Evolutionary conservation across 371 early-diverging fungal genomes (phyloP).

Genomic region (Mortierella sp.): DNA sequence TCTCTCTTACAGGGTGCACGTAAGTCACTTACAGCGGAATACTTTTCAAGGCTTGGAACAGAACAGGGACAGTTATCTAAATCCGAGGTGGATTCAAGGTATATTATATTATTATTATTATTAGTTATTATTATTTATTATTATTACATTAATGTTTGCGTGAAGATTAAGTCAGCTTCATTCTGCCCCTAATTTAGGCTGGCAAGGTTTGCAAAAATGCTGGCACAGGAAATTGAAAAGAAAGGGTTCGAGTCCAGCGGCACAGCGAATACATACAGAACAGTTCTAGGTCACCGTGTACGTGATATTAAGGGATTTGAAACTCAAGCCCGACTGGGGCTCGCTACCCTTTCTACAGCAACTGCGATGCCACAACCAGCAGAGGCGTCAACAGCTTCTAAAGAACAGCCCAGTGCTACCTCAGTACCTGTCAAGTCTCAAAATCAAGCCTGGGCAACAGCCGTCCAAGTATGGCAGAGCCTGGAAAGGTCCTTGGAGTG

Average conservation of each 20-base stretch:
- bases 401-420: too few relatives aligned
- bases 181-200: slow-evolving; percentile 6
- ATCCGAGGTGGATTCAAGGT: slow-evolving; percentile 26
- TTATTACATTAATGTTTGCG: not conserved
- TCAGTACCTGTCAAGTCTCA: not conserved
- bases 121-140: not conserved
- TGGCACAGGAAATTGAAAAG: slow-evolving; percentile 31
- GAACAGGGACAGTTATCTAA: slow-evolving; percentile 3
- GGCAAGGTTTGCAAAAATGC: slow-evolving; percentile 23
- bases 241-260: slow-evolving; percentile 36
- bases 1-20: slow-evolving; percentile 28
- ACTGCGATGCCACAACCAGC: not conserved
- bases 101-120: not conserved
- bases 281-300: slow-evolving; percentile 36
- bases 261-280: slow-evolving; percentile 31
- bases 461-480: slow-evolving; percentile 27
- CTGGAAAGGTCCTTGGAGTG: not conserved
- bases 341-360: not conserved
- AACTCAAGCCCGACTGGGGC: slow-evolving; percentile 22
- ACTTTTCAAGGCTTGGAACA: slow-evolving; percentile 7
- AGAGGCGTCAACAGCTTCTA: not conserved
- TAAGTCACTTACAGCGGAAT: slow-evolving; percentile 28
- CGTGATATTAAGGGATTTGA: slow-evolving; percentile 52
- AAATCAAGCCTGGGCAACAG: slow-evolving; percentile 32
- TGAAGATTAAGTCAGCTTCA: not conserved